Evolutionary conservation across 2,329 filamentous ascomycete species (phyloP), one percentile per base, ranked within the genome.

Genomic region (Xenoacremonium recifei): DNA sequence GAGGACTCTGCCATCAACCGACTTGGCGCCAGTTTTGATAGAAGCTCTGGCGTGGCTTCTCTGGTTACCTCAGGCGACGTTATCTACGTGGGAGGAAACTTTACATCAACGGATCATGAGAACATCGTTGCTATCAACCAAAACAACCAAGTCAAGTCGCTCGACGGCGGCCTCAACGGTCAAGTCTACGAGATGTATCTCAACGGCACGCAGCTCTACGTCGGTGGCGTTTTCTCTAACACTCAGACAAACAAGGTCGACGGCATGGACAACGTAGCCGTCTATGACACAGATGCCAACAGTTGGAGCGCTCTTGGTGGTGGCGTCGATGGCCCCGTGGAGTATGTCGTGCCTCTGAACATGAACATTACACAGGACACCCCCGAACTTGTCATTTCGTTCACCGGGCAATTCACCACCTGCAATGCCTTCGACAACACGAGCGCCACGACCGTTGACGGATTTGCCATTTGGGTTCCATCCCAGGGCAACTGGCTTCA

Each of bases 391-490:
- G 88, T 86, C 17, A 77, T 97, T 48, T 82, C 85, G 2, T 72
- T 99, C 45, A 92, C 84, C 36, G 93, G 93, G 5, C 75, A 81
- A 45, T 99, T 99, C 63, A 76, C 79, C 13, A 72, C 82, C 40
- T 80, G 96, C 47, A 76, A 84, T 20, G 78, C 76, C 0, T 92
- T 89, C 54, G 80, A 71, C 25, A 72, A 73, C 49, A 84, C 84
- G 51, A 64, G 74, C 6, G 77, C 81, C 9, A 74, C 84, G 20
- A 57, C 76, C 7, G 86, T 83, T 1, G 67, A 80, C 37, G 90
- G 91, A 3, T 89, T 99, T 57, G 92, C 89, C 12, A 75, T 97
- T 27, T 99, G 93, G 93, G 85, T 97, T 6, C 88, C 88, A 3
- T 95, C 90, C 4, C 75, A 78, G 48, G 77, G 75, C 44, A 93